phyloP scores from a whole-genome alignment of 805 yeast species.

The Spathaspora gorwiae region DNA sequence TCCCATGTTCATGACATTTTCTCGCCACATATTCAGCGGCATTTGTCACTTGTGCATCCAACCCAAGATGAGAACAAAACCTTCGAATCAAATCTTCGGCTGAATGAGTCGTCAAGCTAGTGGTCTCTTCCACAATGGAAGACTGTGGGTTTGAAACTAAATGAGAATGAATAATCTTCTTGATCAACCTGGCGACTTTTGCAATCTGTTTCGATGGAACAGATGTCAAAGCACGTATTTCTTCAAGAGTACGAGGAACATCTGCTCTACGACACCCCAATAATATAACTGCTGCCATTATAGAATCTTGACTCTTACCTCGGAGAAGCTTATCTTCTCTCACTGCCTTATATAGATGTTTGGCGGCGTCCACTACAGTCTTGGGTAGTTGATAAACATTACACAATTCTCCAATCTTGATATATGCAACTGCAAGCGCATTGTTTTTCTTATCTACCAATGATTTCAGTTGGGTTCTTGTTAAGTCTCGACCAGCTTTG shows the following conservation, averaged over 20 bases:
- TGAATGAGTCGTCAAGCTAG: conserved; percentile 72
- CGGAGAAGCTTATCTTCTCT: conserved; percentile 79
- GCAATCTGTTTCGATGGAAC: conserved; percentile 94
- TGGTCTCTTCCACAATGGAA: conserved; percentile 41
- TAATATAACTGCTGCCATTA: conserved; percentile 92
- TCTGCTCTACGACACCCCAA: conserved; percentile 91
- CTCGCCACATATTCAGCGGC: conserved; percentile 91
- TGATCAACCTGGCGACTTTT: conserved; percentile 78
- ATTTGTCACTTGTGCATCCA: conserved; percentile 77
- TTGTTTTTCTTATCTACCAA: conserved; percentile 83
- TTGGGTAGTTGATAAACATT: conserved; percentile 92
- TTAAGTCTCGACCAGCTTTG: conserved; percentile 79
- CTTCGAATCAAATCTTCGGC: conserved; percentile 93
- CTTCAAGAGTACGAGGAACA: conserved; percentile 91
- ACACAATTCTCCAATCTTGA: conserved; percentile 88
- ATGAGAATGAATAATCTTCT: conserved; percentile 49
- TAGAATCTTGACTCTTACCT: conserved; percentile 86
- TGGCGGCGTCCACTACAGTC: conserved; percentile 94
- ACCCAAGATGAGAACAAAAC: conserved; percentile 89
- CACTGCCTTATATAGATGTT: conserved; percentile 87
- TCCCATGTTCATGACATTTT: conserved; percentile 82
- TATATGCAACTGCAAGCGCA: conserved; percentile 80
- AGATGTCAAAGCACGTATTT: conserved; percentile 87
- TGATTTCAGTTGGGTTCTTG: conserved; percentile 80
- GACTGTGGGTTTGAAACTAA: conserved; percentile 43